These are phyloP conservation scores for Monilinia fructicola DNA, from an alignment of 2,329 filamentous ascomycete genomes.

Conservation along the genomic window DNA sequence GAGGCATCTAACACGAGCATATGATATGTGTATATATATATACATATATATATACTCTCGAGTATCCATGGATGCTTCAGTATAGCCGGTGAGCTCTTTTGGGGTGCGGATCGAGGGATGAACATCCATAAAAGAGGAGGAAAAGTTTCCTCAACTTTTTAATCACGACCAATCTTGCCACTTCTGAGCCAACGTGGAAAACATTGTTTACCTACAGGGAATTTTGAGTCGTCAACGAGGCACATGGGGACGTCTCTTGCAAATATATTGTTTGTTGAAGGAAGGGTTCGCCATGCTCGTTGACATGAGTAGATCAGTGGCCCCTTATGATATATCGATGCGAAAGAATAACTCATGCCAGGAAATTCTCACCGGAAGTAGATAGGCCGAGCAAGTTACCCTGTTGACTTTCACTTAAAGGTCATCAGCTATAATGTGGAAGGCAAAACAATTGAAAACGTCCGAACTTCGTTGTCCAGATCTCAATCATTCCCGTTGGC, in stretches of 20 bases:
- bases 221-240: neutral
- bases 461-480: neutral
- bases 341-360: too few relatives aligned
- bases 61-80: neutral
- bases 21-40: neutral
- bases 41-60: too few relatives aligned
- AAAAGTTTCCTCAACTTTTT: neutral
- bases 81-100: neutral
- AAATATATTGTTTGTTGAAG: neutral
- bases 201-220: neutral
- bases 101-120: too few relatives aligned
- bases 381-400: neutral
- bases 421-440: neutral
- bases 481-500: neutral
- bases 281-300: slow-evolving; percentile 1
- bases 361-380: neutral
- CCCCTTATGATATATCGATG: neutral
- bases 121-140: neutral
- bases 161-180: neutral
- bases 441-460: neutral
- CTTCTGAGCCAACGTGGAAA: neutral
- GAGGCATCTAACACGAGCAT: neutral
- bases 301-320: neutral
- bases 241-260: neutral
- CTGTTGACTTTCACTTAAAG: neutral